Evolutionary conservation across 441 rosid species (phyloP), one percentile per base, ranked within the genome.

Genomic region (Lepidium campestre): DNA sequence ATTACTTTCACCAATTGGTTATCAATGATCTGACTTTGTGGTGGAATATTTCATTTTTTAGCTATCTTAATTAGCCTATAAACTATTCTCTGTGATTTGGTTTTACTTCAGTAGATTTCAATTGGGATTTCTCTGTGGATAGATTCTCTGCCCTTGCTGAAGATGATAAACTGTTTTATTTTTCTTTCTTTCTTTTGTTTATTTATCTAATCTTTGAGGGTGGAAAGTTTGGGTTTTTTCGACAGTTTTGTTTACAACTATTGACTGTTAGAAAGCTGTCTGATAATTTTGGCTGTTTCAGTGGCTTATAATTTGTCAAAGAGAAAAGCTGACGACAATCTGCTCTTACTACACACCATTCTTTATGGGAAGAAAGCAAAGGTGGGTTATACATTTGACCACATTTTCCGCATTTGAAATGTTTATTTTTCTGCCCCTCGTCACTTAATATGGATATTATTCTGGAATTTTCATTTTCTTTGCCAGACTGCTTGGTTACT

Each of bases 291-390:
- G 63, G 37, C 23, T 74, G 62, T 82, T 87, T 81, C 93, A 91
- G 99, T 89, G 86, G 94, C 98, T 71, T 87, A 86, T 84, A 87
- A 91, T 83, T 76, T 94, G 74, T 91, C 99, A 45, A 91, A 90
- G 94, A 85, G 93, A 76, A 94, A 91, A 79, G 69, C 91, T 65
- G 98, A 94, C 50, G 97, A 88, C 54, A 88, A 85, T 75, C 86
- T 94, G 67, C 85, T 83, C 56, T 57, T 82, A 68, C 87, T 94
- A 62, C 99, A 94, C 56, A 66, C 76, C 17, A 76, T 94, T 71
- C 94, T 94, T 52, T 94, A 81, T 67, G 99, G 98, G 77, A 94
- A 94, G 90, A 94, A 91, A 81, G 99, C 84, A 64, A 94, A 94
- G 98, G 99, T 94, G 63, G 48, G n/a, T 19, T 17, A 10, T 7